Conservation (phyloP, 176 grass and related monocot species). For the Eleusine indica region DNA sequence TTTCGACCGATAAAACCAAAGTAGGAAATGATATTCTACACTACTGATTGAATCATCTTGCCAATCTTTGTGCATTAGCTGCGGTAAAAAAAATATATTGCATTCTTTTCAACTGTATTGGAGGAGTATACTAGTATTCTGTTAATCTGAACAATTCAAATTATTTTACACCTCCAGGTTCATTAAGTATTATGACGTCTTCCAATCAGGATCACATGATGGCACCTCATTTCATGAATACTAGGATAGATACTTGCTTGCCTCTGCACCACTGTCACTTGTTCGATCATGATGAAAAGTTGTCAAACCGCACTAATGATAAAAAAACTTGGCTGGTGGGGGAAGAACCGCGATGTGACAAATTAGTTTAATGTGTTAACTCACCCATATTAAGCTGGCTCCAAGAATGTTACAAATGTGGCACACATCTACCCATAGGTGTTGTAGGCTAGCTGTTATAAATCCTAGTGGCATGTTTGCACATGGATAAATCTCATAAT, state of each 20-base stretch:
- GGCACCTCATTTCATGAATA: background rate
- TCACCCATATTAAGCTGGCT: background rate
- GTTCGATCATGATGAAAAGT: background rate
- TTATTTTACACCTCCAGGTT: background rate
- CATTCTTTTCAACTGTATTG: background rate
- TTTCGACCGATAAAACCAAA: background rate
- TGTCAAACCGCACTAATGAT: background rate
- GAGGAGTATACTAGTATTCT: background rate
- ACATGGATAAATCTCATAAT: background rate
- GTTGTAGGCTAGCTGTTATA: background rate
- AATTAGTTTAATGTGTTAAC: background rate
- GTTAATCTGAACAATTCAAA: background rate
- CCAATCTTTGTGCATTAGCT: background rate
- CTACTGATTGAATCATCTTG: background rate
- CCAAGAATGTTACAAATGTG: background rate
- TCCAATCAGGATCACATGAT: background rate
- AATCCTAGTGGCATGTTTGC: background rate
- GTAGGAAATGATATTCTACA: background rate
- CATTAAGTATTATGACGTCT: background rate
- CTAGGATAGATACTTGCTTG: background rate
- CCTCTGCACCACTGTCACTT: background rate
- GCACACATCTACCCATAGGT: background rate
- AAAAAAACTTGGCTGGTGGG: no score
- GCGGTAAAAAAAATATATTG: background rate
- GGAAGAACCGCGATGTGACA: background rate